phyloP scores from a whole-genome alignment of 2,329 filamentous ascomycete genomes.

The Aspergillus piperis region DNA sequence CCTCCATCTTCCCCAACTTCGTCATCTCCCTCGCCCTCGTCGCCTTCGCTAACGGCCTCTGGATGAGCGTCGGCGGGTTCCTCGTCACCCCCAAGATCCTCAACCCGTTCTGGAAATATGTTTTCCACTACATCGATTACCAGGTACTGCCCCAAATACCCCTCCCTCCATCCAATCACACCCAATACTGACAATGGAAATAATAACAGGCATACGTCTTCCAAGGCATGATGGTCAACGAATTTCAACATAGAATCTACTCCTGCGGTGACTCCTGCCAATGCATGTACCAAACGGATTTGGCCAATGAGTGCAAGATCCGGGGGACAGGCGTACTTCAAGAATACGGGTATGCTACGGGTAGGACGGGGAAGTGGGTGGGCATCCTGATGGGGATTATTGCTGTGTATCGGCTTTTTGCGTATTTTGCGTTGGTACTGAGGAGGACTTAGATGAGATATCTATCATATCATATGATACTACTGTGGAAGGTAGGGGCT shows the following conservation, averaged over 20 bases:
- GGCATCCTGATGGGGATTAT: conserved; percentile 79
- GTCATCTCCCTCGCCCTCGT: conserved; percentile 76
- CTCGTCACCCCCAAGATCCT: conserved; percentile 71
- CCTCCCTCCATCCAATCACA: too few species aligned
- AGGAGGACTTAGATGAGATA: conserved; percentile 10
- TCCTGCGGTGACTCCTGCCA: conserved; percentile 60
- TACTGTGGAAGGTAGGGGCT: too few species aligned
- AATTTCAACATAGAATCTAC: conserved; percentile 69
- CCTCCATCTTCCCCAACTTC: conserved; percentile 73
- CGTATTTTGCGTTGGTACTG: conserved; percentile 60
- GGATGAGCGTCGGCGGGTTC: conserved; percentile 86
- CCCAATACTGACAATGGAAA: too few species aligned
- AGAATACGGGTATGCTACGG: conserved; percentile 68
- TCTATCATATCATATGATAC: too few species aligned
- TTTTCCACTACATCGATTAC: conserved; percentile 87
- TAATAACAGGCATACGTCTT: conserved; percentile 68
- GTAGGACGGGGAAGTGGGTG: conserved; percentile 66
- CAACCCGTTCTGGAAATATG: conserved; percentile 83
- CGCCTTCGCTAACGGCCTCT: conserved; percentile 83
- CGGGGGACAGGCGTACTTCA: conserved; percentile 69
- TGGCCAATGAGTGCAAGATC: conserved; percentile 67
- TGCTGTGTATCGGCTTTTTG: conserved; percentile 68
- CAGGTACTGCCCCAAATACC: conserved; percentile 49
- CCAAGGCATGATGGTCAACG: conserved; percentile 90
- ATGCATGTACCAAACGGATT: conserved; percentile 70